These are phyloP conservation scores for Pseudoscleropodium purum DNA, from an alignment of 225 moss, liverwort and hornwort species.

Conservation along the genomic window DNA sequence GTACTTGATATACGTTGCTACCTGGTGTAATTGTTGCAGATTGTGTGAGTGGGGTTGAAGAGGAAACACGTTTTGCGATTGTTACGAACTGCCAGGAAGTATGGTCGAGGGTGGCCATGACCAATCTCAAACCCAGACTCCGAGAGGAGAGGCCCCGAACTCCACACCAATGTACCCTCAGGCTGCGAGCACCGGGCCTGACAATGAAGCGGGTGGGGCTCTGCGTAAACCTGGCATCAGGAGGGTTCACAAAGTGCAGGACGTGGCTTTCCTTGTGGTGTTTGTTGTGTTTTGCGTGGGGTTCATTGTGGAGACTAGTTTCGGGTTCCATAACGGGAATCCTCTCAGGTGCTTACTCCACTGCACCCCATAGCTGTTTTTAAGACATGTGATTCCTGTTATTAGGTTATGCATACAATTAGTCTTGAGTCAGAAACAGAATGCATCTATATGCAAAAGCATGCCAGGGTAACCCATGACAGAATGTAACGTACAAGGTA, in stretches of 20 bases:
- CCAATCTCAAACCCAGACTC: neutral
- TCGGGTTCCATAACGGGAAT: slow-evolving; percentile 59
- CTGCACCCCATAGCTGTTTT: neutral
- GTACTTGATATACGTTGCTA: no score
- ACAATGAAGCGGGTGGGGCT: slow-evolving; percentile 35
- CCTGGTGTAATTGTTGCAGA: neutral
- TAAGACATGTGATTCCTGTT: no score
- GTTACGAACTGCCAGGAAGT: neutral
- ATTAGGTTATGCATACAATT: neutral
- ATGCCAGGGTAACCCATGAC: rapidly evolving
- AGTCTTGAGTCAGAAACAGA: no score
- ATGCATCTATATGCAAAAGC: rapidly evolving
- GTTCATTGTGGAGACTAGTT: slow-evolving; percentile 68
- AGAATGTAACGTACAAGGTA: rapidly evolving
- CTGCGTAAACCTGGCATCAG: slow-evolving; percentile 55
- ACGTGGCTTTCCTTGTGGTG: slow-evolving; percentile 50
- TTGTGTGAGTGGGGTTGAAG: neutral
- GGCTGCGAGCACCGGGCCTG: slow-evolving; percentile 19
- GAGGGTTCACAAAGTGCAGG: slow-evolving; percentile 44
- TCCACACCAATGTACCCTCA: slow-evolving; percentile 28
- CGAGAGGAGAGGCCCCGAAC: neutral
- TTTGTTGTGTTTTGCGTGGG: slow-evolving; percentile 52
- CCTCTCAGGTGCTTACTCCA: slow-evolving; percentile 45
- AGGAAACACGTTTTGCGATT: neutral
- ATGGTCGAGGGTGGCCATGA: slow-evolving; percentile 33